These are phyloP conservation scores for Raddia guianensis DNA, from an alignment of 176 grass and related monocot species.

Conservation along the genomic window DNA sequence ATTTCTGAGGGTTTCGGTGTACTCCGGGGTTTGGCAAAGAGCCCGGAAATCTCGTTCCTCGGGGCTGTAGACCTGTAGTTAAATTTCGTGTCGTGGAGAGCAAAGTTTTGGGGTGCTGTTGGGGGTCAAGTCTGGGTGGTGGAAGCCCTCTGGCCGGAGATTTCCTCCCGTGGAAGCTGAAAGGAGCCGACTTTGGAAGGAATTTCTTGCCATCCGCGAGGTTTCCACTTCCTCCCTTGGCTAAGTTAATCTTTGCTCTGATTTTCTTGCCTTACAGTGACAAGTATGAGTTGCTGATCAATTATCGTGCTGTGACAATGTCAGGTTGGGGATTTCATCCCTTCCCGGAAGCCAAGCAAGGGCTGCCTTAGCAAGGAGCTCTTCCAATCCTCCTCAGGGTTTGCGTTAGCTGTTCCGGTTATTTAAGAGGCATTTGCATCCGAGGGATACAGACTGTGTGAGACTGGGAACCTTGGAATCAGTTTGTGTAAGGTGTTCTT, in stretches of 20 bases:
- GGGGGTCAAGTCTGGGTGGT: conserved; percentile 40
- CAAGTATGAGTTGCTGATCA: conserved; percentile 40
- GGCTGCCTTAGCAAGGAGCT: conserved; percentile 1
- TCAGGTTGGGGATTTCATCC: conserved; percentile 36
- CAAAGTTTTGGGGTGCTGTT: conserved; percentile 6
- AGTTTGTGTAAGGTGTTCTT: conserved; percentile 24
- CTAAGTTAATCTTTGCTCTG: not conserved
- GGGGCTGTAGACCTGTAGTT: not conserved
- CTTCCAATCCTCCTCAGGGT: not conserved
- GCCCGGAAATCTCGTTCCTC: not conserved
- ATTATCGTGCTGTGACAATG: conserved; percentile 39
- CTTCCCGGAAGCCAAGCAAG: conserved; percentile 10
- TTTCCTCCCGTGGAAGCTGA: conserved; percentile 37
- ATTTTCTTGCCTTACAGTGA: conserved; percentile 34
- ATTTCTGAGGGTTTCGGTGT: conserved; percentile 34
- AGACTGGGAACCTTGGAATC: conserved; percentile 35
- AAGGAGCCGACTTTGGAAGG: conserved; percentile 32
- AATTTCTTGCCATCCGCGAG: conserved; percentile 43
- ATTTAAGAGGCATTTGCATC: conserved; percentile 35
- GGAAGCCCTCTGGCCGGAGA: conserved; percentile 41
- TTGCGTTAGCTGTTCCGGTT: not conserved
- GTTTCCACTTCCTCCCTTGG: conserved; percentile 44
- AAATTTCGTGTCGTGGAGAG: conserved; percentile 39
- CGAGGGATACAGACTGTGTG: conserved; percentile 18
- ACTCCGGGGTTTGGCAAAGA: not conserved